phyloP scores from a whole-genome alignment of 495 filamentous ascomycete genomes.

The Rhizodiscina lignyota region DNA sequence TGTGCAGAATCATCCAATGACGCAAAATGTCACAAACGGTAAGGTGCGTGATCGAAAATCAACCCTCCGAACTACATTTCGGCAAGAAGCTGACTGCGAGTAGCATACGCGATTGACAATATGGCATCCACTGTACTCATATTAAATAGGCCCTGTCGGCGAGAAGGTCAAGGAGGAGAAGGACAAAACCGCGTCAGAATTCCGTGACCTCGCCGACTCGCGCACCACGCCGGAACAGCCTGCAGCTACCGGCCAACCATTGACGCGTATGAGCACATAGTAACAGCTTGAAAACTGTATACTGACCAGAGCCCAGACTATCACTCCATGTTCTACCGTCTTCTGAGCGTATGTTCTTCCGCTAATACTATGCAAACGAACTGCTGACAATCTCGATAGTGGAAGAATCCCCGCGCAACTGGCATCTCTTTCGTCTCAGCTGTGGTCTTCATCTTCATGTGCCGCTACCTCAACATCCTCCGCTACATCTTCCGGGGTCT shows the following conservation, averaged over 20 bases:
- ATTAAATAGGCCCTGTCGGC: conserved; percentile 48
- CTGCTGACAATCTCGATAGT: conserved; percentile 28
- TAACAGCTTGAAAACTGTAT: too few relatives aligned
- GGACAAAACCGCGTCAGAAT: conserved; percentile 53
- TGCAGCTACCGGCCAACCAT: conserved; percentile 66
- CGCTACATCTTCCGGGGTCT: conserved; percentile 77
- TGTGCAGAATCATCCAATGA: conserved; percentile 20
- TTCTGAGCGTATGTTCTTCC: conserved; percentile 47
- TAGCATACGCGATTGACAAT: conserved; percentile 1
- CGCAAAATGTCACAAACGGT: conserved; percentile 17
- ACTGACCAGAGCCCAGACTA: too few relatives aligned
- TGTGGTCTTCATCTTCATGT: conserved; percentile 69
- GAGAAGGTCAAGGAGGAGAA: conserved; percentile 60
- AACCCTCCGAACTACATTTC: conserved; percentile 3
- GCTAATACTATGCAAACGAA: conserved; percentile 6
- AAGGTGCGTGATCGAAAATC: conserved; percentile 12
- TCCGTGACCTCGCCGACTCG: conserved; percentile 56
- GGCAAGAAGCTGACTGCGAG: conserved; percentile 6
- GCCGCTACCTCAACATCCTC: conserved; percentile 76
- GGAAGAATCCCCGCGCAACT: conserved; percentile 64
- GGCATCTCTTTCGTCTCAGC: conserved; percentile 62
- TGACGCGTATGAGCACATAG: conserved; percentile 55
- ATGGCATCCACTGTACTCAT: conserved; percentile 1
- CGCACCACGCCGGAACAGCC: conserved; percentile 49
- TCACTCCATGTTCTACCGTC: conserved; percentile 85